Evolutionary conservation across 257 asterid genomes (phyloP), one percentile per base, ranked within the genome.

Genomic region (Thymus quinquecostatus): DNA sequence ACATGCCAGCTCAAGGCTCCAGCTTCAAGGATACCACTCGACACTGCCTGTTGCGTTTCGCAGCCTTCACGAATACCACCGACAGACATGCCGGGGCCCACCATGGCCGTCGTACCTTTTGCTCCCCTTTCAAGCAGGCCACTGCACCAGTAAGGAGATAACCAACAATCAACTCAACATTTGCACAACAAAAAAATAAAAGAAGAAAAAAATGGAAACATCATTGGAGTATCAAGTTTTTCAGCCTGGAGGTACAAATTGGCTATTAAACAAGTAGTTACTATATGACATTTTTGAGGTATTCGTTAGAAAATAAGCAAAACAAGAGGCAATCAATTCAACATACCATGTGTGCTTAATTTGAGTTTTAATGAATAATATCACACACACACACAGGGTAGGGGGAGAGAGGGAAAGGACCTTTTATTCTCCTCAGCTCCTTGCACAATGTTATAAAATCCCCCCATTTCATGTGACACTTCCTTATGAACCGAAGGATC

Each of bases 401-500:
- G 12, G 55, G 36, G 43, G 27, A 40, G 54, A 69, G 66, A 72
- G 58, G 65, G 47, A 74, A 50, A 74, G 50, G 63, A 95, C 98
- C 99, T 89, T 95, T 95, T 79, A 95, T 95, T 87, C 97, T 84
- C 83, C 99, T 92, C 71, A 95, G 92, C 93, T 95, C 99, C 91
- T 95, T 95, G 97, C 99, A 95, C 85, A 95, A 82, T 77, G 93
- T 95, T 73, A 95, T 95, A 73, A 95, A 95, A 80, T 95, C 99
- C 36, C 99, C 99, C 99, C 99, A 95, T 82, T 92, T 95, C 99
- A 95, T 87, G 88, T 92, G 99, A 87, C 99, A 95, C 83, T 86
- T 87, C 87, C 99, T 87, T 80, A 95, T 95, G 86, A 95, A 95
- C 75, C 99, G 87, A 49, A 95, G 98, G 75, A 95, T 95, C 85